These are phyloP conservation scores for Tuber magnatum DNA, from an alignment of 495 filamentous ascomycete genomes.

Conservation along the genomic window DNA sequence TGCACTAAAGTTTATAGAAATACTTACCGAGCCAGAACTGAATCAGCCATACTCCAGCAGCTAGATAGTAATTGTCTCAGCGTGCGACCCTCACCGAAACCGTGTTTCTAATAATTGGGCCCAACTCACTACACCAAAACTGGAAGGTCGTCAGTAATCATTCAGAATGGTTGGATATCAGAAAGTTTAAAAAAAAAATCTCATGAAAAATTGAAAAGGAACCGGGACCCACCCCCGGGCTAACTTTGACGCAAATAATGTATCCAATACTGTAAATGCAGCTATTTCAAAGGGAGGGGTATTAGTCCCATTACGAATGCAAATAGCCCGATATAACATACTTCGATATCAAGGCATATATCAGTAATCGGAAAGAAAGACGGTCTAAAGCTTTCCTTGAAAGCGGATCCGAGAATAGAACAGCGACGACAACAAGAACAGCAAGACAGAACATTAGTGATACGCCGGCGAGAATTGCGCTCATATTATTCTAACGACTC, in stretches of 20 bases:
- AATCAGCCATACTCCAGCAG: constrained; percentile 23
- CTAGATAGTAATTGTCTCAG: not conserved
- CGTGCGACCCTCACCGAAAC: not conserved
- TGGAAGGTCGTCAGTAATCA: not conserved
- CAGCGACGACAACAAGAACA: constrained; percentile 15
- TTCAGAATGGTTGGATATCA: not conserved
- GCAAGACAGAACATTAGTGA: constrained; percentile 12
- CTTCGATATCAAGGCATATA: constrained; percentile 30
- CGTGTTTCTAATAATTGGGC: not conserved
- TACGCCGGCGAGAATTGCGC: constrained; percentile 22
- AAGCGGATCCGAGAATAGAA: constrained; percentile 17
- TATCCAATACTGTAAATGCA: constrained; percentile 29
- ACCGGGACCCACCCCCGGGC: constrained; percentile 19
- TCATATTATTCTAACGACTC: constrained; percentile 28
- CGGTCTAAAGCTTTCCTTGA: constrained; percentile 20
- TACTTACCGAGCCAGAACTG: constrained; percentile 33
- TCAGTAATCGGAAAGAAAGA: constrained; percentile 25
- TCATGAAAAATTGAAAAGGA: not conserved
- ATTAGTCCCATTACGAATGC: not conserved
- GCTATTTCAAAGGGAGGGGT: not conserved
- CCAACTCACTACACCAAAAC: not conserved
- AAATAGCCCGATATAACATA: not conserved
- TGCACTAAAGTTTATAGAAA: not conserved
- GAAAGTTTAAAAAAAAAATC: constrained; percentile 7
- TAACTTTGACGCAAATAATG: constrained; percentile 25